These are phyloP conservation scores for Pythium aquatile DNA, from an alignment of 352 stramenopile genomes.

Conservation along the genomic window DNA sequence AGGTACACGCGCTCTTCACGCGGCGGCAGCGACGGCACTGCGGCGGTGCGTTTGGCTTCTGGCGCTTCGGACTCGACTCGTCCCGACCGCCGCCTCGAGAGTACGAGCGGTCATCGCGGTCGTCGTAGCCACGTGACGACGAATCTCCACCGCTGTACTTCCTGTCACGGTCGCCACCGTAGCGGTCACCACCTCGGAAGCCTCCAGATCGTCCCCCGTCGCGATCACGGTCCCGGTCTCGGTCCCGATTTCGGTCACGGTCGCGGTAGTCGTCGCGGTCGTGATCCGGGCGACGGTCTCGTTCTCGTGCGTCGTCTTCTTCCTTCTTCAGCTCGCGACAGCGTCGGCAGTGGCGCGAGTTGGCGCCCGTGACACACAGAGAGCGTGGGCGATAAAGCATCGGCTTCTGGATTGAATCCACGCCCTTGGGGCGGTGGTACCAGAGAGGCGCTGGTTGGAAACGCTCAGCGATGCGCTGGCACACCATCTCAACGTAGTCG, in stretches of 20 bases:
- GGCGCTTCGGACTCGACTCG: conserved; percentile 33
- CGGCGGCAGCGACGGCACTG: conserved; percentile 36
- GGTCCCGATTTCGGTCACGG: conserved; percentile 7
- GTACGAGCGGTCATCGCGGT: conserved; percentile 11
- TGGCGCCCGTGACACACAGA: conserved; percentile 58
- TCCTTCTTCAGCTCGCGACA: conserved; percentile 69
- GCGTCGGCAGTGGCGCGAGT: conserved; percentile 59
- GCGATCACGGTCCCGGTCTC: conserved; percentile 27
- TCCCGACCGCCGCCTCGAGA: conserved; percentile 3
- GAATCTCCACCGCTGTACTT: conserved; percentile 28
- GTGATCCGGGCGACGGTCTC: conserved; percentile 32
- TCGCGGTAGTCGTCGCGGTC: conserved; percentile 24
- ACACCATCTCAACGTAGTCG: conserved; percentile 98
- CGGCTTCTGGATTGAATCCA: conserved; percentile 63
- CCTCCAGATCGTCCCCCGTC: conserved; percentile 16
- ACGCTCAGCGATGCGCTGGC: conserved; percentile 88
- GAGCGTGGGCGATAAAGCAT: conserved; percentile 47
- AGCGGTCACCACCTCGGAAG: conserved; percentile 20
- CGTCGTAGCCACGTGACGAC: conserved; percentile 16
- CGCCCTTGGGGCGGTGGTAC: conserved; percentile 59
- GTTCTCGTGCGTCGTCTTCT: conserved; percentile 36
- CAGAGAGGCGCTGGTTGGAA: conserved; percentile 70
- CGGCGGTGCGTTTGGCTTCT: conserved; percentile 26
- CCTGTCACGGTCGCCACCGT: conserved; percentile 28
- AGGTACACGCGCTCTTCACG: conserved; percentile 34